Evolutionary conservation across 192 early-diverging fungal genomes (phyloP), one percentile per base, ranked within the genome.

Genomic region (Diversispora eburnea): DNA sequence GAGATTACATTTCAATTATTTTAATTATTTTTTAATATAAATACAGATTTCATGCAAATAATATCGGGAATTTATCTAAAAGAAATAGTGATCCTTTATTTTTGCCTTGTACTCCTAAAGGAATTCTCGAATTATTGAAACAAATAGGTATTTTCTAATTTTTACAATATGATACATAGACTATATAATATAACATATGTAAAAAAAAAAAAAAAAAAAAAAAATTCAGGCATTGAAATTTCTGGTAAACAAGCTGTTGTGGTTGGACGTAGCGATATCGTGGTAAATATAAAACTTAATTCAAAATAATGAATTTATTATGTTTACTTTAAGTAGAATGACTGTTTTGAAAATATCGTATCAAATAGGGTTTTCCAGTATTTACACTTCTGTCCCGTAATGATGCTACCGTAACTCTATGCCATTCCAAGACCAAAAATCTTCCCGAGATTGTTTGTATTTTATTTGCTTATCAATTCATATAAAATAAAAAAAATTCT

Each of bases 21-120:
- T 68, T 12, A 41, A 65, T 39, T n/a, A 54, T 48, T 47, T 9
- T 57, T 5, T 55, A 71, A 15, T 41, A 46, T 57, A 13, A 51
- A 8, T 51, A 51, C 68, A 92, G 91, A 39, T 96, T 99, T 81
- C 97, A 99, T 77, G 89, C 94, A 22, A 76, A 87, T 67, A 98
- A 99, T 86, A 93, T 97, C 74, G 97, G 97, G 55, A 84, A 90
- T 49, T 82, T 99, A 69, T 90, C 91, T 46, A 96, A 97, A 78
- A 86, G 91, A 59, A 84, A 89, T 9, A 84, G 83, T 45, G 83
- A 85, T 69, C 94, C 96, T 46, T 81, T 91, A 52, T 98, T 99
- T 85, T 82, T 93, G 43, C 91, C 97, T 17, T 99, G 97, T 82
- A 99, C 97, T n/a, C 97, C 97, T 4, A 92, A 93, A 76, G 97